A percentile compares a stretch with the other conserved stretches of the same genome.
phyloP scores from a whole-genome alignment of 1,139 yeast species.

The Yamadazyma triangularis region DNA sequence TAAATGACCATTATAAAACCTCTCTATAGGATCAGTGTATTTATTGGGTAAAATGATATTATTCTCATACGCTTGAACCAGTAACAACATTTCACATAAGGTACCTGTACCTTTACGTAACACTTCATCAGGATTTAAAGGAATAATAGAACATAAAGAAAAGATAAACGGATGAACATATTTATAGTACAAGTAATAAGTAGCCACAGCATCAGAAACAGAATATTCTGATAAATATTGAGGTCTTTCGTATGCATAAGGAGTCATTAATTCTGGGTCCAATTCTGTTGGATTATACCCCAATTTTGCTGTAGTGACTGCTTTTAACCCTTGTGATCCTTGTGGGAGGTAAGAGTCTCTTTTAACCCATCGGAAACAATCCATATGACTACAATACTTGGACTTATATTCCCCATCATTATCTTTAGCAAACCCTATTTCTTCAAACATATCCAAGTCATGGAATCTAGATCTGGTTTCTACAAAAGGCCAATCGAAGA shows the following conservation, averaged over 20 bases:
- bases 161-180: slow-evolving; percentile 97
- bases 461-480: slow-evolving; percentile 81
- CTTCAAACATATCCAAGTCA: slow-evolving; percentile 85
- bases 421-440: slow-evolving; percentile 91
- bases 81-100: slow-evolving; percentile 92
- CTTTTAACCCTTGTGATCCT: slow-evolving; percentile 97
- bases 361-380: slow-evolving; percentile 98
- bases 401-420: slow-evolving; percentile 91
- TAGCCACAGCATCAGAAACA: slow-evolving; percentile 98
- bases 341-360: slow-evolving; percentile 97
- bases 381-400: slow-evolving; percentile 93
- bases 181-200: slow-evolving; percentile 91
- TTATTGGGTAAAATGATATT: slow-evolving; percentile 85
- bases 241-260: slow-evolving; percentile 92
- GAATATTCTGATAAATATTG: slow-evolving; percentile 93
- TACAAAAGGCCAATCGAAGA: slow-evolving; percentile 98
- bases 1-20: slow-evolving; percentile 92
- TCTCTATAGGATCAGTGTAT: slow-evolving; percentile 85
- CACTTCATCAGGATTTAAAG: slow-evolving; percentile 94
- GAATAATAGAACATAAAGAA: slow-evolving; percentile 92
- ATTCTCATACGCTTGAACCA: slow-evolving; percentile 90
- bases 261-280: slow-evolving; percentile 98
- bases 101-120: slow-evolving; percentile 98
- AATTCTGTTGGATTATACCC: slow-evolving; percentile 96
- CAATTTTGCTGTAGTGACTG: slow-evolving; percentile 92